Evolutionary conservation across 768 basidiomycete genomes (phyloP), one percentile per base, ranked within the genome.

Genomic region (Paxillus rubicundulus): DNA sequence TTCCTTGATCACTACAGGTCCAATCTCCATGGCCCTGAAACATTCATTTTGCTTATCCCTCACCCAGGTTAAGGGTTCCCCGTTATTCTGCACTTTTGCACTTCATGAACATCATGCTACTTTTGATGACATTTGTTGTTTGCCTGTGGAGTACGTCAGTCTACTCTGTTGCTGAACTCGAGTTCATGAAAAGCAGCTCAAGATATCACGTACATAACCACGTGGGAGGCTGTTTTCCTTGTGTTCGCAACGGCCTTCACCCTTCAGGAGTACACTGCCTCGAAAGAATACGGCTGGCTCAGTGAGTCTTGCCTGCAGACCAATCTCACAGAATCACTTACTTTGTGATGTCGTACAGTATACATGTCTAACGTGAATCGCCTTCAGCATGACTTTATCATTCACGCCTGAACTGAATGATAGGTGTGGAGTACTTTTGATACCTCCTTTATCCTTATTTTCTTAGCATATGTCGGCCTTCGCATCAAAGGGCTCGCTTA

Each of bases 361-460:
- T 94, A 94, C 66, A 82, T 91, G 39, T 89, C 91, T 18, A 92
- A 91, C 63, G 90, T 89, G 64, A 62, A 62, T 34, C 47, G 18
- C 38, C n/a, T 43, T 20, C 20, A 8, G 51, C 56, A n/a, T 57
- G 32, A 40, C 18, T 20, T 13, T 38, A 47, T 40, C 16, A 38
- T 36, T 50, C 43, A 46, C 34, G 49, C 49, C 47, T 41, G 41
- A 32, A 24, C 47, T 45, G 9, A 16, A 24, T 38, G 45, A 17
- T 59, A 94, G 89, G 83, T 94, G 57, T 96, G 93, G 93, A 95
- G 93, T 63, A 86, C 83, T 5, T 92, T 95, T 59, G 93, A 91
- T 69, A 84, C 87, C 20, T 77, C 80, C 0, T 91, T 91, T 65
- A 77, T 84, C 54, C 53, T 82, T 21, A 74, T 92, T 44, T 92